Base-by-base conservation (phyloP, 495 filamentous ascomycete species). In the Daldinia childiae region DNA sequence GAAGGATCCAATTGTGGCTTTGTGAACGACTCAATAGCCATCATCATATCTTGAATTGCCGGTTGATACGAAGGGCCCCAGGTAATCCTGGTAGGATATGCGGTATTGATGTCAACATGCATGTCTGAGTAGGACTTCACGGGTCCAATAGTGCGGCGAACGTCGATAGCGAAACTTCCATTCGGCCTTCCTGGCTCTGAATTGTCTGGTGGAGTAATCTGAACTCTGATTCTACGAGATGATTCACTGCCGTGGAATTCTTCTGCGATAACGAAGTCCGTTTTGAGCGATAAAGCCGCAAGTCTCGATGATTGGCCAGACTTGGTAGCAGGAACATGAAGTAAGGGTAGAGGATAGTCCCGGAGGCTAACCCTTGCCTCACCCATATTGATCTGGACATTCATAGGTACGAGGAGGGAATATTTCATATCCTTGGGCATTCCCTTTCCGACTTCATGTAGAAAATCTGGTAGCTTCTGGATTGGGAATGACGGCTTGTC, bases 41-140 rank as follows among this genome's bases (percentile, higher is more conserved):
- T 97, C 95, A 99, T 99, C 92, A 98, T 97, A 74, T 99, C 95
- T 79, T 99, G 95, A 60, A 99, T 98, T 11, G 94, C 96, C 27
- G 95, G 95, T 69, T 99, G 95, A 76, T 98, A 98, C 0, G 95
- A 97, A 63, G 94, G 92, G 41, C 94, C 93, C 95, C 95, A 99
- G 32, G 94, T 97, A 57, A 98, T 94, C 62, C 91, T 89, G 7
- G 95, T 99, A 8, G 96, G 90, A 66, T 92, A 87, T 64, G 90
- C 90, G 4, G 95, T 98, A 76, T 98, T 95, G 75, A 99, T 97
- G 59, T 97, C 92, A 68, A 98, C 84, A 19, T 84, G 86, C 69
- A 97, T 92, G 69, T 98, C 92, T 0, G 96, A 98, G 77, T 95
- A 99, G 1, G 93, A 95, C 83, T 99, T 99, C 41, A 99, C 94